Evolutionary conservation across 495 filamentous ascomycete species (phyloP).

Genomic region (Gamarada debralockiae): DNA sequence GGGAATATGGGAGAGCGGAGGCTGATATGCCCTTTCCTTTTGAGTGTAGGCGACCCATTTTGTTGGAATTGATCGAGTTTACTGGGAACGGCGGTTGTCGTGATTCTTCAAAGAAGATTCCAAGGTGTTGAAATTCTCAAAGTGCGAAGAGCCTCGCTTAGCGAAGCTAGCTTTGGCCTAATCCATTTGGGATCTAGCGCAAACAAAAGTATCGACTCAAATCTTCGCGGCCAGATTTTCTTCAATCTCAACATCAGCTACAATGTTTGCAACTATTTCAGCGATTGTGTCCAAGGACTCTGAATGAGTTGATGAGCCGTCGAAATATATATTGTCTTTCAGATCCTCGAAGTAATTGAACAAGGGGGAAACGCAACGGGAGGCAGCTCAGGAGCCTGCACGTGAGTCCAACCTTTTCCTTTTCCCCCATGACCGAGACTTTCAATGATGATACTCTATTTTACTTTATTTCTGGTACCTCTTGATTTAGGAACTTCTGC

Average conservation of each 20-base stretch:
- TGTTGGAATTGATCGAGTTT: conserved; percentile 40
- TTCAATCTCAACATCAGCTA: no score
- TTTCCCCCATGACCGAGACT: conserved; percentile 1
- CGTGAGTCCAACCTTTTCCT: not conserved
- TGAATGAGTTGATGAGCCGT: not conserved
- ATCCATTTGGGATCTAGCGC: not conserved
- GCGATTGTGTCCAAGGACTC: not conserved
- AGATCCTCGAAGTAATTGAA: no score
- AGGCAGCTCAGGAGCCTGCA: no score
- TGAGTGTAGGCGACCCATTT: conserved; percentile 97
- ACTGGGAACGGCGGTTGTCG: not conserved
- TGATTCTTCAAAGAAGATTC: not conserved
- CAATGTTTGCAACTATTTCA: no score
- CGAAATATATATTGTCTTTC: not conserved
- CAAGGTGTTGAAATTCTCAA: not conserved
- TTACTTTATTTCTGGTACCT: conserved; percentile 54
- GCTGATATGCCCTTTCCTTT: conserved; percentile 98
- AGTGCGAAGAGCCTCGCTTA: not conserved
- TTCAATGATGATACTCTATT: conserved; percentile 46
- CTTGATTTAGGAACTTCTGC: conserved; percentile 52
- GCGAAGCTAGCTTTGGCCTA: not conserved
- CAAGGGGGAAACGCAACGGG: no score
- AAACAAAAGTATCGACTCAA: no score
- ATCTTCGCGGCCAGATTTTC: no score
- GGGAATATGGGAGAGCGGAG: conserved; percentile 94